Conservation (phyloP, 2,329 filamentous ascomycete genomes). For the Trichothecium roseum region DNA sequence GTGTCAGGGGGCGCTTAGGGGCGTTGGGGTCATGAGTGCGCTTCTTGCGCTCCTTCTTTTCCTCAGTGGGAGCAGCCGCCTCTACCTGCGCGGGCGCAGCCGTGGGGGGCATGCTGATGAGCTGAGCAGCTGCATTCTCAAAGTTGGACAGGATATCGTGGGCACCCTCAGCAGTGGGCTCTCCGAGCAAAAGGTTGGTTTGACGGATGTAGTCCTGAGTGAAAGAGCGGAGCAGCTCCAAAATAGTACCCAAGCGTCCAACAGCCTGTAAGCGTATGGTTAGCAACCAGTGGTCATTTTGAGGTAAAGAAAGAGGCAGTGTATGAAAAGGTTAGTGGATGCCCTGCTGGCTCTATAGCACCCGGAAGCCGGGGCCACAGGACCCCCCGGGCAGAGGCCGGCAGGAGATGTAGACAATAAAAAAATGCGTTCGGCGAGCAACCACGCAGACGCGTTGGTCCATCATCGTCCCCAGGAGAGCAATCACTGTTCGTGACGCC, state of each 20-base stretch:
- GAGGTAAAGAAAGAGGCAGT: not conserved
- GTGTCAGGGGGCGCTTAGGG: constrained; percentile 86
- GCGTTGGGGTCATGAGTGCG: constrained; percentile 82
- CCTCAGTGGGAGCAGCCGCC: constrained; percentile 39
- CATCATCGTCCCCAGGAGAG: no score
- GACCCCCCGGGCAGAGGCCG: constrained; percentile 3
- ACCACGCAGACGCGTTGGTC: no score
- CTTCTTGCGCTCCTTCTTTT: constrained; percentile 83
- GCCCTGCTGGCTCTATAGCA: constrained; percentile 12
- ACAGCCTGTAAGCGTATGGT: constrained; percentile 39
- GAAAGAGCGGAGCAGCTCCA: constrained; percentile 69
- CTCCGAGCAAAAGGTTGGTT: constrained; percentile 71
- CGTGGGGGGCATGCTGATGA: constrained; percentile 20
- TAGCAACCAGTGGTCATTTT: constrained; percentile 15
- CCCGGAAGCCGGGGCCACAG: not conserved
- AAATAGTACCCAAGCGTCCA: constrained; percentile 62
- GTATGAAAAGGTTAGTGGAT: no score
- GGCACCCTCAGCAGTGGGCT: constrained; percentile 40
- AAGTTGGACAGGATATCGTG: constrained; percentile 37
- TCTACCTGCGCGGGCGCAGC: constrained; percentile 18
- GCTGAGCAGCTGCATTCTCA: constrained; percentile 37
- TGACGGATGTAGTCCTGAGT: constrained; percentile 80
- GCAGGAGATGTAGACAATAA: not conserved
- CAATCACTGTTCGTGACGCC: no score
- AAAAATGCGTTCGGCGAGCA: no score